phyloP scores from a whole-genome alignment of 2,329 filamentous ascomycete species.

The Ambrosiella beaveri region DNA sequence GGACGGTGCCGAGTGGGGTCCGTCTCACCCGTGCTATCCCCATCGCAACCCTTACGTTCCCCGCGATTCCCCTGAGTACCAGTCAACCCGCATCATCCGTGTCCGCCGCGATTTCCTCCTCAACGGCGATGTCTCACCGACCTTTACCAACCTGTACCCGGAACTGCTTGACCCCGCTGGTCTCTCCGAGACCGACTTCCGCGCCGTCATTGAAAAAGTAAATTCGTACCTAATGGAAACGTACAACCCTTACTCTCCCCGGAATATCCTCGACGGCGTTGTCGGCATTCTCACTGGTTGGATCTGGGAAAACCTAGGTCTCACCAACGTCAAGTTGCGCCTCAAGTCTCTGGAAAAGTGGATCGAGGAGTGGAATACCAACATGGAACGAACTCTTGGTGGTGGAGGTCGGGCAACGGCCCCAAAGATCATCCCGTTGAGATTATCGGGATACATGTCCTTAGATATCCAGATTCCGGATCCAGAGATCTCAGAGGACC shows the following conservation, averaged over 20 bases:
- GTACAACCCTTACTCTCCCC: constrained; percentile 59
- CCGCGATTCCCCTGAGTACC: constrained; percentile 53
- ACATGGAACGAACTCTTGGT: constrained; percentile 40
- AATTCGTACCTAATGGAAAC: constrained; percentile 61
- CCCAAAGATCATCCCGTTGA: constrained; percentile 60
- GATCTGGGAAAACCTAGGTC: constrained; percentile 82
- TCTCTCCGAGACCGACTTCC: constrained; percentile 72
- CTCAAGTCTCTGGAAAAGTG: constrained; percentile 57
- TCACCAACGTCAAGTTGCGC: constrained; percentile 56
- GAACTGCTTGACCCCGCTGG: constrained; percentile 81
- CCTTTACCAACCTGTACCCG: constrained; percentile 88
- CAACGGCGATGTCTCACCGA: constrained; percentile 74
- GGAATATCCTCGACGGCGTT: constrained; percentile 64
- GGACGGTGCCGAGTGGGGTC: constrained; percentile 72
- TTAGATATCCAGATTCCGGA: constrained; percentile 71
- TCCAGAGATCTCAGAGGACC: constrained; percentile 46
- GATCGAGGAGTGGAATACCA: constrained; percentile 73
- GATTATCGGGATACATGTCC: constrained; percentile 75
- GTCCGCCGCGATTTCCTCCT: constrained; percentile 84
- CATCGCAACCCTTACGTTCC: constrained; percentile 87
- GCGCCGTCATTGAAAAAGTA: constrained; percentile 61
- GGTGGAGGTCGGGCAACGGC: constrained; percentile 33
- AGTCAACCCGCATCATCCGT: constrained; percentile 73
- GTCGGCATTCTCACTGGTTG: constrained; percentile 76
- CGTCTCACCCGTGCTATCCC: constrained; percentile 83